Evolutionary conservation across 306 rosid genomes (phyloP), one percentile per base, ranked within the genome.

Genomic region (Lathyrus sativus): DNA sequence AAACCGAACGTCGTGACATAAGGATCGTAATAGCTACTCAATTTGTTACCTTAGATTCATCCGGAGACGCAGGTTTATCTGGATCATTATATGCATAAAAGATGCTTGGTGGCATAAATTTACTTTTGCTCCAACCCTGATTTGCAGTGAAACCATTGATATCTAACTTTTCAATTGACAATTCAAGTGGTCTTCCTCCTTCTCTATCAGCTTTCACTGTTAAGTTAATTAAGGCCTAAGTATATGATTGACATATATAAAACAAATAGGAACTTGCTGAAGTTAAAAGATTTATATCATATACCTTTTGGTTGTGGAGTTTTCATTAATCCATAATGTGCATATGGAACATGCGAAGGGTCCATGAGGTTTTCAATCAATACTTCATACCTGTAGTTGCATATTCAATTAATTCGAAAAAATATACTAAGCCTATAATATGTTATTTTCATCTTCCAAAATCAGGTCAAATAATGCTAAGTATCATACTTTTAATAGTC

Each of bases 361-460:
- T 88, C 96, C 97, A 88, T 87, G 42, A 88, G 97, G 80, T 93
- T 93, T 76, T 93, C 99, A 41, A 84, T 83, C 88, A 93, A 74
- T 45, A 90, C 81, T 75, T 93, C 99, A 43, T 93, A 93, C 78
- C 99, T 93, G 85, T 61, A 86, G 82, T 71, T 62, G 62, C 73
- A 71, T 51, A 22, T 26, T 48, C 53, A 56, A 61, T 64, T 56
- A 11, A 59, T 79, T 35, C 57, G n/a, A 43, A 57, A 61, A 39
- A 48, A 10, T 65, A 63, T 55, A 66, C 58, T 31, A 65, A 51
- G 35, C 8, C 18, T 11, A 42, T 4, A 18, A 53, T 62, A 50
- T 4, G 39, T n/a, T n/a, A n/a, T n/a, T n/a, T n/a, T n/a, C n/a
- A n/a, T n/a, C n/a, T n/a, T n/a, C n/a, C n/a, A n/a, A n/a, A n/a